Conservation (phyloP, 2,329 filamentous ascomycete species). For the Chrysosporium keratinophilum region DNA sequence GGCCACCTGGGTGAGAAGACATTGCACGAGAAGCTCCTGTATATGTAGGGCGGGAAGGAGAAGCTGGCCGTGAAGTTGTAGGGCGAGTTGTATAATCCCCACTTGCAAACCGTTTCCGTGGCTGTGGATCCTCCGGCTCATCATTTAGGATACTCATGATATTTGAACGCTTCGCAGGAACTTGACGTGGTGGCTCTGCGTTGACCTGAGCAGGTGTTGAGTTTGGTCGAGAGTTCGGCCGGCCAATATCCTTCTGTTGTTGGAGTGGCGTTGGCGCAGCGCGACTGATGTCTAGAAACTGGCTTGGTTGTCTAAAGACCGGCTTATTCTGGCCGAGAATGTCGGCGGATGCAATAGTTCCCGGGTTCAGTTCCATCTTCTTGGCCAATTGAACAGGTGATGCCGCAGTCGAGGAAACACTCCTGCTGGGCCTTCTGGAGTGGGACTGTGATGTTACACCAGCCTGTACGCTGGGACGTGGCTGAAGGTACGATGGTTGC, state of each 20-base stretch:
- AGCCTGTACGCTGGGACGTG: constrained; percentile 5
- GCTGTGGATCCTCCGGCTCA: constrained; percentile 39
- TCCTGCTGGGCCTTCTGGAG: constrained; percentile 16
- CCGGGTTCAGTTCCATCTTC: constrained; percentile 11
- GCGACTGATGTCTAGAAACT: constrained; percentile 10
- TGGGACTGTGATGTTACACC: constrained; percentile 12
- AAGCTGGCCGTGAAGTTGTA: constrained; percentile 18
- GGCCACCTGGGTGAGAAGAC: constrained; percentile 9
- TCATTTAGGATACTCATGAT: constrained; percentile 42
- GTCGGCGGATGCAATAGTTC: neutral
- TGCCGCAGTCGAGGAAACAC: constrained; percentile 11
- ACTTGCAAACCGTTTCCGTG: constrained; percentile 36
- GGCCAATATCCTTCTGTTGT: constrained; percentile 20
- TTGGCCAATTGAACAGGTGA: constrained; percentile 14
- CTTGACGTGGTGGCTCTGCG: constrained; percentile 32
- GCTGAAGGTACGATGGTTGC: constrained; percentile 28
- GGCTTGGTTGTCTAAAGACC: constrained; percentile 2
- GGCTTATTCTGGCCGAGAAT: constrained; percentile 6
- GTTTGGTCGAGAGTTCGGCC: constrained; percentile 24
- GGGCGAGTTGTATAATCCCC: constrained; percentile 24
- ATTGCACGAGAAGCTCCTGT: constrained; percentile 22
- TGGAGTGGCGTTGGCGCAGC: constrained; percentile 3
- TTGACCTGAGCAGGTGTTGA: constrained; percentile 23
- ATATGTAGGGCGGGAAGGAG: constrained; percentile 19
- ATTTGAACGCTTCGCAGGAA: constrained; percentile 41